Evolutionary conservation across 2,329 filamentous ascomycete genomes (phyloP), one percentile per base, ranked within the genome.

Genomic region (Lasiodiplodia sp.): DNA sequence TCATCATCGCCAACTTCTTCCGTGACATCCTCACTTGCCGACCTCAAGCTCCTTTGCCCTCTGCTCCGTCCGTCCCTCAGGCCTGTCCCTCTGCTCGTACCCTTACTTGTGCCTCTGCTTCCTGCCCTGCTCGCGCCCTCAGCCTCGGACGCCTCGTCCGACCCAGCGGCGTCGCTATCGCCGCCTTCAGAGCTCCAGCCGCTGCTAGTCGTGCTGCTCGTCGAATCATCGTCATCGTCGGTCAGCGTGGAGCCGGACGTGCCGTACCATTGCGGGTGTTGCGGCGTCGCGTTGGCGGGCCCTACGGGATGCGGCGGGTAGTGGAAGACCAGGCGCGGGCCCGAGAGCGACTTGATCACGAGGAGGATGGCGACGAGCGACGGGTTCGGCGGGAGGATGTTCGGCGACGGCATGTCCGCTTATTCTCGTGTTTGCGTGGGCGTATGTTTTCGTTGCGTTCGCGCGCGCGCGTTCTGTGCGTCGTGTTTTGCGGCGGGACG

Each of bases 251-350:
- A 77, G 21, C 76, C 77, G 56, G 76, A 74, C 64, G 77, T 75
- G 44, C 78, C 76, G 67, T 77, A 81, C 79, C 79, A 81, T 1
- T 74, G 71, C 2, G 78, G 75, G 40, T 76, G 74, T 49, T 75
- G 76, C 55, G 75, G 75, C 10, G 75, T 75, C 8, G 75, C 75
- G 34, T 79, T 73, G 6, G 76, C 74, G n/a, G 76, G 74, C 2
- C 77, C 75, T 7, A 76, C 78, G 2, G 77, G 75, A 25, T 79
- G 78, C n/a, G 80, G 72, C 5, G 79, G 79, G 55, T 81, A 81
- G 71, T 81, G 79, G 70, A 81, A 81, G 47, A 81, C 78, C n/a
- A 81, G 77, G 8, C 78, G 77, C 3, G 78, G 78, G 6, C 78
- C 34, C 78, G 78, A 21, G 76, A 78, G 60, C 58, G 67, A 58